Base-by-base conservation (phyloP, 1,139 yeast species). In the Yamadazyma pseudoaaseri region DNA sequence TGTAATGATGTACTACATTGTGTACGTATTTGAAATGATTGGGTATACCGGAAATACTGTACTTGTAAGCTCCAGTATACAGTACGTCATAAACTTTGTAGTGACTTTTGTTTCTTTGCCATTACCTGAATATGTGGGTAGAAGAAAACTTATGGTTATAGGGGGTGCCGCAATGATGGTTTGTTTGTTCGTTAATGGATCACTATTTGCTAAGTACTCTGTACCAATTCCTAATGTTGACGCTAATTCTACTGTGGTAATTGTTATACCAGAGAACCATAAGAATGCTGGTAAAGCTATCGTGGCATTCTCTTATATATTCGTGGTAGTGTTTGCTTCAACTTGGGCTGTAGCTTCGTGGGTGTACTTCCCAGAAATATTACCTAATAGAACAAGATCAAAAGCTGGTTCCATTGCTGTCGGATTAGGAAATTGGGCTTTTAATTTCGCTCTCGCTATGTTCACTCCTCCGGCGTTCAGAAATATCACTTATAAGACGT, bases 301-400 rank as follows among this genome's bases (percentile, higher is more conserved):
- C 30, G 71, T 76, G 54, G 81, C 81, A 5, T 71, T 74, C 52
- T 70, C 76, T 41, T 75, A 73, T 53, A 57, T 75, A 47, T 75
- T 73, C 48, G 77, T 73, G 20, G 59, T 65, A 40, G 62, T 75
- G 13, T 76, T 73, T 45, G 78, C 80, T 16, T 55, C 65, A 26
- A 61, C 78, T n/a, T 79, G 83, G 83, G 80, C 79, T 49, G 75
- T 73, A 22, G 68, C 71, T 51, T 67, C 68, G 47, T 76, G 81
- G 81, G 62, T 74, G 31, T 76, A 76, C 64, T 63, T 73, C 47
- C 62, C 79, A 10, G 69, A 73, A 54, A 67, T 77, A 39, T 73
- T 42, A 75, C 78, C 40, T 60, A 26, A 31, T 21, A 26, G 30
- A n/a, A 27, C 75, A 29, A 62, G 76, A 54, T 79, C 75, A 57